Evolutionary conservation across 129 eudicot genomes (phyloP).

Genomic region (Chrysanthemum lavandulifolium): DNA sequence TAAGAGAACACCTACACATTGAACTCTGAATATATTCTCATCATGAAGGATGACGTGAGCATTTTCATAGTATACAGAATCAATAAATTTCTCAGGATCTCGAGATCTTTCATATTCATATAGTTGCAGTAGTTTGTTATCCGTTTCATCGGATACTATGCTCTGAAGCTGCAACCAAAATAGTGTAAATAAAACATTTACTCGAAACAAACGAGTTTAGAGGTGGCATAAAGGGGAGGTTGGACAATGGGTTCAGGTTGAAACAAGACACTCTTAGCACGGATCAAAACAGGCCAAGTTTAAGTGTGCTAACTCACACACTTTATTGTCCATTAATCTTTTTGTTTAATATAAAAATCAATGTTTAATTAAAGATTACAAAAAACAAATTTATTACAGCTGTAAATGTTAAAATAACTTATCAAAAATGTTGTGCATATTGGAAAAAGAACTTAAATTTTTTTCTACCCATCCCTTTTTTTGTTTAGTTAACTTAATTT

Average conservation of each 20-base stretch:
- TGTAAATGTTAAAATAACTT: no score
- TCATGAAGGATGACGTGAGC: conserved; percentile 85
- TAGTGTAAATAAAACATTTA: conserved; percentile 8
- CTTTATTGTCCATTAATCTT: not conserved
- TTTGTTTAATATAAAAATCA: no score
- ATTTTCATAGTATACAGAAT: conserved; percentile 90
- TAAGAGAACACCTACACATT: conserved; percentile 63
- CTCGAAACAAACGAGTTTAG: not conserved
- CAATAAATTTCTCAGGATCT: conserved; percentile 63
- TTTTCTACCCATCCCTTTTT: not conserved
- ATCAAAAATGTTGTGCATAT: no score
- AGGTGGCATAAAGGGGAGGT: not conserved
- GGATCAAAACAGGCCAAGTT: not conserved
- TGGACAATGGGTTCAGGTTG: not conserved
- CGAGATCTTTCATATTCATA: conserved; percentile 86
- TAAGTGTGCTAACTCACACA: not conserved
- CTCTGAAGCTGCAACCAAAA: conserved; percentile 77
- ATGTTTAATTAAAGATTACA: not conserved
- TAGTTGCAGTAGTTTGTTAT: conserved; percentile 76
- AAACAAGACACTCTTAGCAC: not conserved
- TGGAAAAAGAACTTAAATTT: no score
- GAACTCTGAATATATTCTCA: conserved; percentile 87
- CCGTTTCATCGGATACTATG: conserved; percentile 79
- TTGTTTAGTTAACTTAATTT: not conserved
- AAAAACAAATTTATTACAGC: not conserved